Evolutionary conservation across 495 filamentous ascomycete species (phyloP).

Genomic region (Pyronema domesticum): DNA sequence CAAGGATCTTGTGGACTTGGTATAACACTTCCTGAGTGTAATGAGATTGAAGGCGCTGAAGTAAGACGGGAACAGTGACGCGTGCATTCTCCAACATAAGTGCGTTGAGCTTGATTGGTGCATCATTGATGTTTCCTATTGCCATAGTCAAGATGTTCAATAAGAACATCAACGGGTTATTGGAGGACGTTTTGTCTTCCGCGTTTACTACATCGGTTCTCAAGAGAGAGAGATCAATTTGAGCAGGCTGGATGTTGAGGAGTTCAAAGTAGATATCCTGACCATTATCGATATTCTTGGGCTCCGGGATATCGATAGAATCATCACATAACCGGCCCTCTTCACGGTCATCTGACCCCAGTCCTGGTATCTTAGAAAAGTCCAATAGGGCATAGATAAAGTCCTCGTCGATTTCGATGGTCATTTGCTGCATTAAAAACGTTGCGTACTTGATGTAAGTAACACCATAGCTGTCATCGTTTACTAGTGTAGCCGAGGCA

Average conservation of each 20-base stretch:
- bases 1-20: conserved; percentile 89
- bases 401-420: conserved; percentile 90
- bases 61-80: conserved; percentile 66
- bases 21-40: conserved; percentile 92
- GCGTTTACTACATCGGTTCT: conserved; percentile 91
- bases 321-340: conserved; percentile 81
- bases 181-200: conserved; percentile 76
- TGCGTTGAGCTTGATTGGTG: conserved; percentile 78
- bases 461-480: conserved; percentile 91
- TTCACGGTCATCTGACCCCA: conserved; percentile 69
- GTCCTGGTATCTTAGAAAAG: conserved; percentile 84
- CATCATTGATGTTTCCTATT: conserved; percentile 95
- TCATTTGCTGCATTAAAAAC: conserved; percentile 89
- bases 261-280: conserved; percentile 97
- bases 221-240: conserved; percentile 91
- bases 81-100: conserved; percentile 90
- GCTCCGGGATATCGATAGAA: conserved; percentile 76
- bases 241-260: conserved; percentile 91
- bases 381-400: conserved; percentile 92
- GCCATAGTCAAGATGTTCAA: conserved; percentile 98
- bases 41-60: conserved; percentile 72
- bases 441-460: conserved; percentile 98
- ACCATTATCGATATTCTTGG: conserved; percentile 58
- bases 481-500: conserved; percentile 76
- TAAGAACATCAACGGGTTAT: conserved; percentile 92